These are phyloP conservation scores for Narthecium ossifragum DNA, from an alignment of 106 monocot genomes.

Conservation along the genomic window DNA sequence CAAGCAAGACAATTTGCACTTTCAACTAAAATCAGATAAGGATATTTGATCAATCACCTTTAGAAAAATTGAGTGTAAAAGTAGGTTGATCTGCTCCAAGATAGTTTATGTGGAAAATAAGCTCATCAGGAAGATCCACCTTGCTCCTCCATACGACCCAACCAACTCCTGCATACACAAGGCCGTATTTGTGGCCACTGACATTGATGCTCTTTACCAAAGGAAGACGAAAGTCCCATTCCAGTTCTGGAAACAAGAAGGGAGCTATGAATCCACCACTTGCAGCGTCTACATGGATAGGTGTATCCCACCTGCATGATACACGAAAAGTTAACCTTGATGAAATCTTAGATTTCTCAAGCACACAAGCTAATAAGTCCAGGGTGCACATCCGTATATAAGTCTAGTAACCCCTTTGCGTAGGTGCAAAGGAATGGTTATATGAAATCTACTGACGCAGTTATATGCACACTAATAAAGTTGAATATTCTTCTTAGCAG, in stretches of 20 bases:
- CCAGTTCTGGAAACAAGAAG: slow-evolving; percentile 76
- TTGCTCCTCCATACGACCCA: slow-evolving; percentile 85
- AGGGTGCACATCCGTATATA: no score
- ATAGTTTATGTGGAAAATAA: slow-evolving; percentile 91
- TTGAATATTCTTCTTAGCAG: no score
- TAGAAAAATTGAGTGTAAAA: slow-evolving; percentile 87
- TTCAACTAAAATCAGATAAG: no score
- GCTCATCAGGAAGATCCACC: slow-evolving; percentile 82
- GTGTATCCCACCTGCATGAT: slow-evolving; percentile 52
- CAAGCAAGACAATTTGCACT: no score
- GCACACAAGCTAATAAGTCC: no score
- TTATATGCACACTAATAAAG: no score
- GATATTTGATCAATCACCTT: slow-evolving; percentile 51
- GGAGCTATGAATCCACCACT: slow-evolving; percentile 85
- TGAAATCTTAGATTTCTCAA: no score
- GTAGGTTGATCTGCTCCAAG: slow-evolving; percentile 91
- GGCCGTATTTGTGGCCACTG: slow-evolving; percentile 92
- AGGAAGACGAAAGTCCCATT: slow-evolving; percentile 84
- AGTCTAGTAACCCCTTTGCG: no score
- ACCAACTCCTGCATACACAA: slow-evolving; percentile 85
- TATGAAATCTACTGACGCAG: no score
- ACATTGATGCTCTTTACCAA: slow-evolving; percentile 90
- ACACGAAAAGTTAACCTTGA: neutral
- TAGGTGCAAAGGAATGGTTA: no score
- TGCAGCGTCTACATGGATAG: slow-evolving; percentile 82